Conservation (phyloP, 2,329 filamentous ascomycete genomes). For the Nigrospora oryzae region DNA sequence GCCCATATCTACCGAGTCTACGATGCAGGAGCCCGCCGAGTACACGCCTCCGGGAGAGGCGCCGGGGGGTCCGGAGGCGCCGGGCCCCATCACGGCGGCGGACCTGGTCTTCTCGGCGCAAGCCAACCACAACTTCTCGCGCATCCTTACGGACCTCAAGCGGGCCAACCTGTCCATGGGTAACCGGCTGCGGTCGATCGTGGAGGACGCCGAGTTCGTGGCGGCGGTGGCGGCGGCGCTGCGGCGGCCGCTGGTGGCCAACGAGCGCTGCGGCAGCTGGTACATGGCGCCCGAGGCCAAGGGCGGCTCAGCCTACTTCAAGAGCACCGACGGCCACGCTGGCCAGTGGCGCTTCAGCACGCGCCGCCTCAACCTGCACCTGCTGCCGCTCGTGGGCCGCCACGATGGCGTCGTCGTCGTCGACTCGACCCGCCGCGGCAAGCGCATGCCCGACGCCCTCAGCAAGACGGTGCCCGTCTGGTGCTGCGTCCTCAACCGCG, state of each 20-base stretch:
- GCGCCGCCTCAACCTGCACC: conserved; percentile 73
- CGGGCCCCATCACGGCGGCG: not conserved
- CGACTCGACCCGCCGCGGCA: conserved; percentile 87
- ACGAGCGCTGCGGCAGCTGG: conserved; percentile 95
- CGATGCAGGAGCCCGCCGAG: no score
- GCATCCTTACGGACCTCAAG: conserved; percentile 63
- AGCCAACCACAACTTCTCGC: conserved; percentile 57
- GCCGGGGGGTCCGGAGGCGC: not conserved
- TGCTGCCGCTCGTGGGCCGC: conserved; percentile 59
- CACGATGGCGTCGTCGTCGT: conserved; percentile 77
- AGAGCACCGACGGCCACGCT: conserved; percentile 92
- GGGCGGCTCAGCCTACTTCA: conserved; percentile 80
- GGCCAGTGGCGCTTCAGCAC: conserved; percentile 87
- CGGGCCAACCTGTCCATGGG: conserved; percentile 67
- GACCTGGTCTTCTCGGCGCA: conserved; percentile 42
- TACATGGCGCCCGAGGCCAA: conserved; percentile 66
- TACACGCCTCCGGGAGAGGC: no score
- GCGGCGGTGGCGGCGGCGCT: conserved; percentile 46
- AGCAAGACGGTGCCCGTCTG: conserved; percentile 92
- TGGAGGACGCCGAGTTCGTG: conserved; percentile 69
- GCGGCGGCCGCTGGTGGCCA: conserved; percentile 69
- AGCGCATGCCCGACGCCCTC: conserved; percentile 89
- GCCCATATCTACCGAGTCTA: no score
- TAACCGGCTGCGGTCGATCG: conserved; percentile 77
- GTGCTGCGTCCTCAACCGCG: conserved; percentile 77